phyloP scores from a whole-genome alignment of 2,329 filamentous ascomycete species.

The Diaporthe eres region DNA sequence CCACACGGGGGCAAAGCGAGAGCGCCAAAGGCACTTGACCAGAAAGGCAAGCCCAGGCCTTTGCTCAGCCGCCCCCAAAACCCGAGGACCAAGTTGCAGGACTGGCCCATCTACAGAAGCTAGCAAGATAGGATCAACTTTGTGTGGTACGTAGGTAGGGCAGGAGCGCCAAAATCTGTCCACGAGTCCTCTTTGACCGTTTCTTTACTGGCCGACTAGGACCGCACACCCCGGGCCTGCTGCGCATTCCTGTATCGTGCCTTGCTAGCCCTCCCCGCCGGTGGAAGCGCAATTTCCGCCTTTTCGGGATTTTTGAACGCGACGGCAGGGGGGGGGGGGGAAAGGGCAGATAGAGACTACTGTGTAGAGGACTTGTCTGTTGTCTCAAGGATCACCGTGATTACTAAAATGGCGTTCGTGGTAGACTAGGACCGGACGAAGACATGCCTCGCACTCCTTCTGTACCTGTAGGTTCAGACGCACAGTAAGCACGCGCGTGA shows the following conservation, averaged over 20 bases:
- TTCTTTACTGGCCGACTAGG: conserved; percentile 1
- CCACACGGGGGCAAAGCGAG: neutral
- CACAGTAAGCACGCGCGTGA: conserved; percentile 27
- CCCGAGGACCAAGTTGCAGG: neutral
- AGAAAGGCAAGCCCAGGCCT: neutral
- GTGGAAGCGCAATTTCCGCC: conserved; percentile 17
- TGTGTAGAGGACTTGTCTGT: neutral
- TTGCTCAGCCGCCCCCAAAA: neutral
- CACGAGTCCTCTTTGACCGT: neutral
- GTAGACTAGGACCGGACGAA: neutral
- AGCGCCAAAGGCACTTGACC: neutral
- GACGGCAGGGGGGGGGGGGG: too few relatives aligned
- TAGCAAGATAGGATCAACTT: conserved; percentile 6
- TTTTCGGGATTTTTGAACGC: neutral
- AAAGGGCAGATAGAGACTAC: neutral
- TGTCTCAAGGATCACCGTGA: neutral
- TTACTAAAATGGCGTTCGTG: neutral
- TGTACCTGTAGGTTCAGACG: neutral
- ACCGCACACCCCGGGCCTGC: neutral
- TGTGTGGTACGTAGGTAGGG: neutral
- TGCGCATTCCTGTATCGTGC: neutral
- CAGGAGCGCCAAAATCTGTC: neutral
- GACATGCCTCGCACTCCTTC: neutral
- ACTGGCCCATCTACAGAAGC: neutral
- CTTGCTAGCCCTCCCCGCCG: neutral